Evolutionary conservation across 2,329 filamentous ascomycete genomes (phyloP).

Genomic region (Lachnellula willkommii): DNA sequence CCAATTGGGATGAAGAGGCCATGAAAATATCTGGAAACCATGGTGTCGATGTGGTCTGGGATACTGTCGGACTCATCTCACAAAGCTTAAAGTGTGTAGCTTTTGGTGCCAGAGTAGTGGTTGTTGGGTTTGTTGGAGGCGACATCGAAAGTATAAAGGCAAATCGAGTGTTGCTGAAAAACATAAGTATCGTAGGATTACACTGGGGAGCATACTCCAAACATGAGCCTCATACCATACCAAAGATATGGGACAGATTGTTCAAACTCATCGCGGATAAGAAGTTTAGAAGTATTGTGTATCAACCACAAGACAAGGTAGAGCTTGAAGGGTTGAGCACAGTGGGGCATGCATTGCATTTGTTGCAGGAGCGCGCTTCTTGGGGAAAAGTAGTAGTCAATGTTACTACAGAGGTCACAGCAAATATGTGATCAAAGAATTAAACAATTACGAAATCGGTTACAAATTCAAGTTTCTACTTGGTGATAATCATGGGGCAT

Average conservation of each 20-base stretch:
- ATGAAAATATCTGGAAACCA: conserved; percentile 65
- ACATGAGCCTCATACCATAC: conserved; percentile 65
- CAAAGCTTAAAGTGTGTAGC: conserved; percentile 84
- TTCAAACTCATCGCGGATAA: conserved; percentile 70
- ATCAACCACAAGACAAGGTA: conserved; percentile 73
- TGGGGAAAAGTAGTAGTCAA: conserved; percentile 97
- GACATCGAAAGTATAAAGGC: conserved; percentile 86
- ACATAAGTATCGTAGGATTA: conserved; percentile 81
- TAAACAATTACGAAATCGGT: too few species aligned
- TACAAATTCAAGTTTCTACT: too few species aligned
- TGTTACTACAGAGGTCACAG: conserved; percentile 36
- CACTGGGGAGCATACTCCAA: conserved; percentile 85
- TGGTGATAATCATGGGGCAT: too few species aligned
- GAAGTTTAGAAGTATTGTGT: conserved; percentile 78
- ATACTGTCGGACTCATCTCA: conserved; percentile 87
- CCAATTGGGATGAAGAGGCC: conserved; percentile 66
- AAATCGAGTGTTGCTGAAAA: conserved; percentile 90
- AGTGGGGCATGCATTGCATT: conserved; percentile 69
- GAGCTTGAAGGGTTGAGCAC: conserved; percentile 74
- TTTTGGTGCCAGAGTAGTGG: conserved; percentile 84
- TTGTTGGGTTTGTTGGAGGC: conserved; percentile 85
- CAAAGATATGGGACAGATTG: conserved; percentile 75
- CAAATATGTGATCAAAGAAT: too few species aligned
- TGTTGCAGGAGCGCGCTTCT: conserved; percentile 57
- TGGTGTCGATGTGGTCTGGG: conserved; percentile 89